A percentile compares a stretch with the other conserved stretches of the same genome.
Evolutionary conservation across 2,329 filamentous ascomycete genomes (phyloP).

Genomic region (Aspergillus jensenii): DNA sequence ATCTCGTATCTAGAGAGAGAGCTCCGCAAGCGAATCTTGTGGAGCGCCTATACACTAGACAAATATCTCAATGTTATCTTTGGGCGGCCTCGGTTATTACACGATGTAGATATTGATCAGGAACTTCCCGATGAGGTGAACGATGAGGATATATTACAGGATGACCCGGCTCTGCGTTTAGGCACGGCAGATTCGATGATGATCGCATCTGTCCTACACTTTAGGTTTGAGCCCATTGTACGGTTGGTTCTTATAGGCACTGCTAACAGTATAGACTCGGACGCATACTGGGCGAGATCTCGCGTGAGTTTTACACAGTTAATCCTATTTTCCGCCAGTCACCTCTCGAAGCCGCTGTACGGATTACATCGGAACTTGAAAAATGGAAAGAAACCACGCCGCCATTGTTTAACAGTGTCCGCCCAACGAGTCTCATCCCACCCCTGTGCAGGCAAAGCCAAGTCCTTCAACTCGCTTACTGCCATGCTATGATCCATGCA

Average conservation of each 20-base stretch:
- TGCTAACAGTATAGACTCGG: conserved; percentile 40
- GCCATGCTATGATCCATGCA: conserved; percentile 40
- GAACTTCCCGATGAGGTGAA: conserved; percentile 56
- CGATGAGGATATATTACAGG: conserved; percentile 56
- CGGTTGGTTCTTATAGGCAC: neutral
- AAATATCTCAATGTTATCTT: conserved; percentile 65
- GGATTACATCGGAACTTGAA: conserved; percentile 36
- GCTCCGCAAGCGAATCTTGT: conserved; percentile 60
- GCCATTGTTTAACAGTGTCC: conserved; percentile 37
- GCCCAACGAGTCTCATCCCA: conserved; percentile 37
- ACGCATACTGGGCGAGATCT: conserved; percentile 49
- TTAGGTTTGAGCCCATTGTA: conserved; percentile 25
- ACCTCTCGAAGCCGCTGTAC: conserved; percentile 33
- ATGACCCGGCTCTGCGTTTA: conserved; percentile 36
- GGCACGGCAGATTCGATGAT: conserved; percentile 40
- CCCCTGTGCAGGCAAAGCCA: conserved; percentile 40
- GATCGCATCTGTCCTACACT: conserved; percentile 41
- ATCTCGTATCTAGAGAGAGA: conserved; percentile 44
- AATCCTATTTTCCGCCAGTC: conserved; percentile 30
- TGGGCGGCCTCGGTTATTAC: conserved; percentile 60
- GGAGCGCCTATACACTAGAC: conserved; percentile 63
- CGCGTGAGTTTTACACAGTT: conserved; percentile 46
- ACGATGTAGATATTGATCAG: conserved; percentile 65
- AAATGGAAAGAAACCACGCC: conserved; percentile 38
- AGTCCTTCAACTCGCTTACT: conserved; percentile 39